Base-by-base conservation (phyloP, 2,329 filamentous ascomycete species). In the Cyphellophora attinorum region DNA sequence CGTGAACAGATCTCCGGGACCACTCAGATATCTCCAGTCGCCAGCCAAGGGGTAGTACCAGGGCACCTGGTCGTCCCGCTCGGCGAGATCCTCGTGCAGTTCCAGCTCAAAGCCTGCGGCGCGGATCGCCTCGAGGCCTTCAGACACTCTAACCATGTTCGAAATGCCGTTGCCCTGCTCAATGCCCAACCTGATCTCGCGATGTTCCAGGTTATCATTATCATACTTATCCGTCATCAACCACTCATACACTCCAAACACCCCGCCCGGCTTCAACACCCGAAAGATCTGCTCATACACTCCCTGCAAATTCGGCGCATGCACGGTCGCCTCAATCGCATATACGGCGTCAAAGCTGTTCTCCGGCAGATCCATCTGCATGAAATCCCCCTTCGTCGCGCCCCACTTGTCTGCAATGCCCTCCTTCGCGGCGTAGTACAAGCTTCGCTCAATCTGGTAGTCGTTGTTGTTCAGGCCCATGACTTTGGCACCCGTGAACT, bases 211-310 rank as follows among this genome's bases (percentile, higher is more conserved):
- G 70, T 95, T 86, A 41, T 81, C 70, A 57, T 93, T 89, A 65
- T 96, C 82, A 63, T 95, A 98, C 15, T 79, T 68, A 44, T 95
- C 88, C 5, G 88, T 96, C 91, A 98, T 96, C 55, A 96, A 71
- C 91, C 91, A 96, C 64, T 98, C 91, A 65, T 96, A 98, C 34
- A 96, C 89, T 56, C 89, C 91, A 52, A 96, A 98, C 33, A 85
- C 70, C 59, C 91, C 89, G 41, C 91, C 91, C 13, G 91, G 91
- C 73, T 96, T 98, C 45, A 98, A 72, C 14, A 95, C 88, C 31
- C 85, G 83, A 74, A 81, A 88, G 54, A 96, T 96, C 61, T 96
- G 81, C 57, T 76, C 80, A 68, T 98, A 98, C 47, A 95, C 86
- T 39, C 85, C 88, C 53, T 86, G 82, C 5, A 96, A 76, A 29